These are phyloP conservation scores for Trichophyton verrucosum DNA, from an alignment of 2,329 filamentous ascomycete genomes.

Conservation along the genomic window DNA sequence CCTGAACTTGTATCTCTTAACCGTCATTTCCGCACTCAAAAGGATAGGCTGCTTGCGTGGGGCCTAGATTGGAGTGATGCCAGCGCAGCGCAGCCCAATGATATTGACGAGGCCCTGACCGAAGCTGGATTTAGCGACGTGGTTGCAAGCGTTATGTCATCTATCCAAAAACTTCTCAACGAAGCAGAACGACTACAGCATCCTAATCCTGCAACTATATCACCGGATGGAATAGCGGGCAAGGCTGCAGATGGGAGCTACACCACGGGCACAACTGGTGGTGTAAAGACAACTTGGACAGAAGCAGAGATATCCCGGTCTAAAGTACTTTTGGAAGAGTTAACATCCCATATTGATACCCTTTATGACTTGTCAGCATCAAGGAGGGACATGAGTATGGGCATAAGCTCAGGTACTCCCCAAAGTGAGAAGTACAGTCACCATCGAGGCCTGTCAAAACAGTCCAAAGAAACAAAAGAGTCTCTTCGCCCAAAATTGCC, in stretches of 20 bases:
- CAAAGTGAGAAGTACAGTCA: conserved; percentile 15
- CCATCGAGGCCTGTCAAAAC: conserved; percentile 20
- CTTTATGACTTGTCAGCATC: conserved; percentile 52
- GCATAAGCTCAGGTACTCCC: conserved; percentile 24
- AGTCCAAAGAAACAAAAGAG: conserved; percentile 15
- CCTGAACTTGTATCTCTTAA: conserved; percentile 46
- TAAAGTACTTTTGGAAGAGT: conserved; percentile 45
- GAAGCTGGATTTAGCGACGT: conserved; percentile 51
- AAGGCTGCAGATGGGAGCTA: conserved; percentile 27
- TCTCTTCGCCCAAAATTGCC: conserved; percentile 15
- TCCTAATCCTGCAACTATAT: conserved; percentile 23
- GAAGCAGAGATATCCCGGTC: conserved; percentile 43
- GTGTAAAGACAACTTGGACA: conserved; percentile 34
- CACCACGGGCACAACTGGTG: conserved; percentile 22
- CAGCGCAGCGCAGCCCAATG: conserved; percentile 42
- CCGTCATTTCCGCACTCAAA: conserved; percentile 50
- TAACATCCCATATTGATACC: conserved; percentile 52
- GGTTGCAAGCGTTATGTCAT: conserved; percentile 51
- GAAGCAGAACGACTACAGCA: conserved; percentile 48
- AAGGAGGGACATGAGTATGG: conserved; percentile 36
- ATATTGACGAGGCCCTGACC: conserved; percentile 51
- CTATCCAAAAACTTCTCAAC: conserved; percentile 50
- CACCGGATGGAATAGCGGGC: conserved; percentile 27
- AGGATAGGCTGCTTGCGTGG: conserved; percentile 52
- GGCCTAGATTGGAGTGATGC: conserved; percentile 55